Conservation (phyloP, 495 filamentous ascomycete species). For the Penicillium macrosclerotiorum region DNA sequence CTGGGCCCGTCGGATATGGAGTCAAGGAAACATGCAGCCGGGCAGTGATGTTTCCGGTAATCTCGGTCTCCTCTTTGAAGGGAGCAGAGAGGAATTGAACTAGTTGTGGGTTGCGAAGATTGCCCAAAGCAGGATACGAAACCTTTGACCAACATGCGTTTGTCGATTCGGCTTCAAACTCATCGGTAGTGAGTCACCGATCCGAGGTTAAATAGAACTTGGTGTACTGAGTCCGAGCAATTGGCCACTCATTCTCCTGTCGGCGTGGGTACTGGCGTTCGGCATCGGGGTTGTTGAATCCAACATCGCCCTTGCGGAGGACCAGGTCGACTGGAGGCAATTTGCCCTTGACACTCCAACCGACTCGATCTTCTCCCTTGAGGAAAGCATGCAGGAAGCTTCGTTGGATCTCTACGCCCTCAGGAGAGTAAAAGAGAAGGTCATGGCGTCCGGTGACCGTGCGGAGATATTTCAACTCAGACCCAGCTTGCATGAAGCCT, state of each 20-base stretch:
- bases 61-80: slow-evolving; percentile 50
- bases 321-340: background rate
- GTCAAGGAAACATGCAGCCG: slow-evolving; percentile 50
- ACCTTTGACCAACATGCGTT: background rate
- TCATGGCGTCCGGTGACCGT: background rate
- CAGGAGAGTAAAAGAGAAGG: background rate
- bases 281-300: background rate
- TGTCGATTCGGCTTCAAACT: background rate
- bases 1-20: slow-evolving; percentile 5
- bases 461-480: background rate
- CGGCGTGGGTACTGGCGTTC: slow-evolving; percentile 46
- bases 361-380: background rate
- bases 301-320: background rate
- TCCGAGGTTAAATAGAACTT: slow-evolving; percentile 42
- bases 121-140: background rate
- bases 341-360: background rate
- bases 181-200: background rate
- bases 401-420: background rate
- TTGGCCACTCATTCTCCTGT: slow-evolving; percentile 55
- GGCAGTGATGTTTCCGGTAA: slow-evolving; percentile 59
- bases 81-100: slow-evolving; percentile 40
- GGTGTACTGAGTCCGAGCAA: slow-evolving; percentile 50
- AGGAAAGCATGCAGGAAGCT: background rate
- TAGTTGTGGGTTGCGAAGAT: slow-evolving; percentile 18
- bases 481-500: background rate